phyloP scores from a whole-genome alignment of 768 basidiomycete genomes.

The Suillus spraguei region DNA sequence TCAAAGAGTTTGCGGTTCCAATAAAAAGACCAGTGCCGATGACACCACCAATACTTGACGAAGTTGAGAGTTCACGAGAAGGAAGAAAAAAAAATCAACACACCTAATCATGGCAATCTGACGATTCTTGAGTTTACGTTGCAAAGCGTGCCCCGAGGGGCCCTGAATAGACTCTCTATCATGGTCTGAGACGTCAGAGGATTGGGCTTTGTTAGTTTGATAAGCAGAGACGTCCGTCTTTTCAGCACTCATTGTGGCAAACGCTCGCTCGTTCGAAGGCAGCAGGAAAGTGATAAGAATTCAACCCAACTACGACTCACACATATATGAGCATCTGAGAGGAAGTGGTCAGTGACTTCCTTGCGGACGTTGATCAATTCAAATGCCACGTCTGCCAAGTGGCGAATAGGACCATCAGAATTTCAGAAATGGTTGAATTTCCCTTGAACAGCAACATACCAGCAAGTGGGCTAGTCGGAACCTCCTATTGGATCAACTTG shows the following conservation, averaged over 20 bases:
- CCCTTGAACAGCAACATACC: too few species aligned
- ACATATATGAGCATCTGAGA: background rate
- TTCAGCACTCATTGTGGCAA: slow-evolving; percentile 21
- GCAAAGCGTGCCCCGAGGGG: slow-evolving; percentile 30
- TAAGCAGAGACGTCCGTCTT: slow-evolving; percentile 18
- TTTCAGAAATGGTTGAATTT: too few species aligned
- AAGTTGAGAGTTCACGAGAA: background rate
- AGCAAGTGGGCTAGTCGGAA: too few species aligned
- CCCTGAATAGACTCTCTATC: slow-evolving; percentile 20
- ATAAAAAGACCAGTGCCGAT: slow-evolving; percentile 65
- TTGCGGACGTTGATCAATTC: too few species aligned
- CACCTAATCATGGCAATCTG: slow-evolving; percentile 85
- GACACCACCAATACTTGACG: slow-evolving; percentile 59
- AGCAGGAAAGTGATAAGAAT: slow-evolving; percentile 1
- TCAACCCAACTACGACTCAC: background rate
- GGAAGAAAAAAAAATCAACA: slow-evolving; percentile 8
- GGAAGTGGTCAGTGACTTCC: too few species aligned
- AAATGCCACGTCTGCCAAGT: too few species aligned
- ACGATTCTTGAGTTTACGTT: slow-evolving; percentile 71
- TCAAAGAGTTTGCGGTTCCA: slow-evolving; percentile 56
- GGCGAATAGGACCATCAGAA: too few species aligned
- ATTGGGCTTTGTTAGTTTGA: slow-evolving; percentile 4
- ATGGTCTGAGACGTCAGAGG: slow-evolving; percentile 20
- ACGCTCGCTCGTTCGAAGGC: background rate
- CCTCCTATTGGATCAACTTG: too few species aligned